Percentiles rank a stretch among this genome's conserved stretches.
Evolutionary conservation across 225 moss, liverwort and hornwort genomes (phyloP).

Genomic region (Climacium dendroides): DNA sequence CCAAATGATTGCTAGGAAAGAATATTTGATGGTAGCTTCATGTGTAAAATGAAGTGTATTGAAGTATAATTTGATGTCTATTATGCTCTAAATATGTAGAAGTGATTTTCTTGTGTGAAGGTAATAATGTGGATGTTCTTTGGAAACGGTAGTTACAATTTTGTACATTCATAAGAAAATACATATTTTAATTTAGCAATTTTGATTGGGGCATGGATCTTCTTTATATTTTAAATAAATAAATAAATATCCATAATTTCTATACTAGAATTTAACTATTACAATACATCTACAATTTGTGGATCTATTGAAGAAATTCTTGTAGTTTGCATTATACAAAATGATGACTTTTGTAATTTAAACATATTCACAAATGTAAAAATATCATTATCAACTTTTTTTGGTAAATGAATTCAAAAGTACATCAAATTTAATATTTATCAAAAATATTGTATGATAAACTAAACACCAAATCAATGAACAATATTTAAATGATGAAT

Average conservation of each 20-base stretch:
- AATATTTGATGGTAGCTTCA: too few species aligned
- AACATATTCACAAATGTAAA: rapidly evolving
- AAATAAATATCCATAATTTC: too few species aligned
- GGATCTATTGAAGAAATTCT: too few species aligned
- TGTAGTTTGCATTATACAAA: neutral
- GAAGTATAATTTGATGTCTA: neutral
- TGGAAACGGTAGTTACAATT: neutral
- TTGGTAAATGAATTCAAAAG: neutral
- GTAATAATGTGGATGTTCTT: neutral
- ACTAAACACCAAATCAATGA: neutral
- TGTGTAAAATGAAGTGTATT: neutral
- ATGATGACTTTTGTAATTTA: too few species aligned
- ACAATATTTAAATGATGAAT: neutral
- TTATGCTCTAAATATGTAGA: rapidly evolving
- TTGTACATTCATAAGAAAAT: neutral
- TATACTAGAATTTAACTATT: too few species aligned
- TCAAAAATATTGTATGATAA: neutral
- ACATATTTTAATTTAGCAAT: neutral
- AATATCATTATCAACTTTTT: neutral
- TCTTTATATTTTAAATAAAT: rapidly evolving
- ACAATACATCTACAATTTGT: too few species aligned
- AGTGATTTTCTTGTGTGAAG: neutral
- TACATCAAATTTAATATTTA: neutral
- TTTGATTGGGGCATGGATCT: neutral
- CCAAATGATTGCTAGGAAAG: neutral